These are phyloP conservation scores for Paraphaeosphaeria minitans DNA, from an alignment of 2,329 filamentous ascomycete species.

Conservation along the genomic window DNA sequence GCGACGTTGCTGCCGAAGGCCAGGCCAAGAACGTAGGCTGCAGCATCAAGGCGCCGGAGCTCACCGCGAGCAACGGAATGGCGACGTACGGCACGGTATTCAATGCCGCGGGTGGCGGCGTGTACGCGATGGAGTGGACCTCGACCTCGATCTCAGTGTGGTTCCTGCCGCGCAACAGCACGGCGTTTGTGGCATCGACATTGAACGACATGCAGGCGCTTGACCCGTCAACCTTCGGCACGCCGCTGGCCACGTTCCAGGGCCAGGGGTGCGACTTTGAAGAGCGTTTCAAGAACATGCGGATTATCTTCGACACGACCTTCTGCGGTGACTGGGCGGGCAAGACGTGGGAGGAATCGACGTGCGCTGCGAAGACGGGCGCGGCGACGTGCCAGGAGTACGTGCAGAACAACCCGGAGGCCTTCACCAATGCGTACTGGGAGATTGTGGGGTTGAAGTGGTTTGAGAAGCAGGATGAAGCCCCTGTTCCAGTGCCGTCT, in stretches of 20 bases:
- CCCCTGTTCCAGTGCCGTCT: background rate
- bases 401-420: constrained; percentile 37
- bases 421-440: constrained; percentile 42
- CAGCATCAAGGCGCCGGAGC: constrained; percentile 33
- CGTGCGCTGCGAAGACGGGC: constrained; percentile 43
- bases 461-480: constrained; percentile 20
- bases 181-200: constrained; percentile 10
- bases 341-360: constrained; percentile 58
- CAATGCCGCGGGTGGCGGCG: constrained; percentile 44
- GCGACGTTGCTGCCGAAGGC: constrained; percentile 46
- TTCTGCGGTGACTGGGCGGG: constrained; percentile 63
- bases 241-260: constrained; percentile 48
- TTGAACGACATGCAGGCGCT: constrained; percentile 12
- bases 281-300: constrained; percentile 33
- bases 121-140: constrained; percentile 50
- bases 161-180: constrained; percentile 44
- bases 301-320: constrained; percentile 54
- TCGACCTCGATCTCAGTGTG: constrained; percentile 48
- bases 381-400: constrained; percentile 53
- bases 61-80: constrained; percentile 37
- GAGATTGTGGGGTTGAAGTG: constrained; percentile 39
- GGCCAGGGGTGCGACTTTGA: constrained; percentile 53
- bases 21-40: constrained; percentile 45
- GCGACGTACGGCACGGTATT: constrained; percentile 42
- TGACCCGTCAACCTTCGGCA: constrained; percentile 28